Conservation (phyloP, 352 stramenopile species). For the Pythium dissotocum region DNA sequence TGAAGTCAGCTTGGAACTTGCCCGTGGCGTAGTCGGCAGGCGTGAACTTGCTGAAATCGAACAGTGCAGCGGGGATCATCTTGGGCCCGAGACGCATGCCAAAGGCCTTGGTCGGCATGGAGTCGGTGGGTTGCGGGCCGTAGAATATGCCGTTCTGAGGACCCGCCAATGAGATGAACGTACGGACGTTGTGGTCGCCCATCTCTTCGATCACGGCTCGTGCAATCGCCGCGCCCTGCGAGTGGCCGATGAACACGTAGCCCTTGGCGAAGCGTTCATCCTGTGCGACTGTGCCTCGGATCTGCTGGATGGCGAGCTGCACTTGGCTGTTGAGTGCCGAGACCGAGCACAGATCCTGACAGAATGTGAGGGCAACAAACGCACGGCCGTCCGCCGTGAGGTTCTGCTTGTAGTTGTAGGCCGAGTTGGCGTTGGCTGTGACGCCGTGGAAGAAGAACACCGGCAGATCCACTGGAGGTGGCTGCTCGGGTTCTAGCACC, state of each 20-base stretch:
- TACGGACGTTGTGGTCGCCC: conserved; percentile 49
- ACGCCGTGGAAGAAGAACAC: conserved; percentile 56
- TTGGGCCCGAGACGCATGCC: neutral
- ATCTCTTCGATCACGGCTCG: conserved; percentile 53
- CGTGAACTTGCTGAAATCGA: conserved; percentile 36
- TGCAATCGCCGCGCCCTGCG: conserved; percentile 37
- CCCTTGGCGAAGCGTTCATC: conserved; percentile 36
- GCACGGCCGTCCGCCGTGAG: conserved; percentile 33
- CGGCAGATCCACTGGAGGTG: conserved; percentile 21
- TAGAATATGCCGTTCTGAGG: conserved; percentile 56
- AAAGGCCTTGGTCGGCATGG: neutral
- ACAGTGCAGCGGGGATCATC: conserved; percentile 7
- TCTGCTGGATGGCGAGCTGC: conserved; percentile 77
- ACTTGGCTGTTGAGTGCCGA: conserved; percentile 35
- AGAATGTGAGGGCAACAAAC: conserved; percentile 44
- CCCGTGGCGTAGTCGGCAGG: conserved; percentile 21
- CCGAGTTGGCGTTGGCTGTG: conserved; percentile 32
- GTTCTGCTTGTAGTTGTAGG: conserved; percentile 35
- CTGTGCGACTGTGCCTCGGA: conserved; percentile 70
- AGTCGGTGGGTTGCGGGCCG: conserved; percentile 36
- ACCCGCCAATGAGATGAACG: conserved; percentile 44
- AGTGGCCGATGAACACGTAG: conserved; percentile 57
- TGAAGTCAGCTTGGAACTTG: conserved; percentile 40
- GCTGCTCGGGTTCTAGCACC: neutral
- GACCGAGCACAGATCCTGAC: conserved; percentile 35